A percentile compares a stretch with the other conserved stretches of the same genome.
phyloP scores from a whole-genome alignment of 352 stramenopile species.

The Pythium volutum region DNA sequence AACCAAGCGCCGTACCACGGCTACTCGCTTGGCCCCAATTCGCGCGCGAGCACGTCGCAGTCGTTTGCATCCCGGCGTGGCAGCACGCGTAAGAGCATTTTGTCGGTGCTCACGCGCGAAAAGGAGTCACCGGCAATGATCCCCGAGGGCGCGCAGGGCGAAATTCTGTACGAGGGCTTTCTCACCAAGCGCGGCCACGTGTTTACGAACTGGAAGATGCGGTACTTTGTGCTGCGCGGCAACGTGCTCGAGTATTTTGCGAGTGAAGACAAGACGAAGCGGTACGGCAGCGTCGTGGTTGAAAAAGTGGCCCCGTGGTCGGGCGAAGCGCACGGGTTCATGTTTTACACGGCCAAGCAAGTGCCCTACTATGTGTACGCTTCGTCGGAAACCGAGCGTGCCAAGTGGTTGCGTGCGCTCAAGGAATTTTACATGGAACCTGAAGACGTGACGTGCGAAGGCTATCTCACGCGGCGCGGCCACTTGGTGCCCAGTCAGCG shows the following conservation, averaged over 20 bases:
- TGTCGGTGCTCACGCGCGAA: conserved; percentile 69
- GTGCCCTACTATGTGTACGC: conserved; percentile 90
- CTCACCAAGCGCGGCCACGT: conserved; percentile 86
- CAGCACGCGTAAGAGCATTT: conserved; percentile 68
- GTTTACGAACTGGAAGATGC: conserved; percentile 90
- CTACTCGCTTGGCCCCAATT: conserved; percentile 66
- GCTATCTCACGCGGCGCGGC: conserved; percentile 82
- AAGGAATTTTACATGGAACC: conserved; percentile 86
- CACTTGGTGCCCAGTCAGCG: conserved; percentile 86
- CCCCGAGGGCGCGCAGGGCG: conserved; percentile 36
- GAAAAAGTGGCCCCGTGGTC: conserved; percentile 86
- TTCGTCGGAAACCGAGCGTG: conserved; percentile 67
- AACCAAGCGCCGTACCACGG: conserved; percentile 41
- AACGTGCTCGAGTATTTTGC: conserved; percentile 86
- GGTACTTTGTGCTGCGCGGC: conserved; percentile 82
- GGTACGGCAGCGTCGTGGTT: conserved; percentile 82
- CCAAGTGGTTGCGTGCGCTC: conserved; percentile 77
- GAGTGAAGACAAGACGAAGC: conserved; percentile 81
- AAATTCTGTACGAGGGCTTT: conserved; percentile 81
- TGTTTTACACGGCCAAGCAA: conserved; percentile 90
- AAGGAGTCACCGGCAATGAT: conserved; percentile 67
- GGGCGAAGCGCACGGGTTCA: conserved; percentile 83
- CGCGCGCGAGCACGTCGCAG: conserved; percentile 23
- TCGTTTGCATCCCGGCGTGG: conserved; percentile 44
- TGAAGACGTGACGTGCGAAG: conserved; percentile 83